Base-by-base conservation (phyloP, 1,284 basidiomycete genomes). In the Puccinia triticina region DNA sequence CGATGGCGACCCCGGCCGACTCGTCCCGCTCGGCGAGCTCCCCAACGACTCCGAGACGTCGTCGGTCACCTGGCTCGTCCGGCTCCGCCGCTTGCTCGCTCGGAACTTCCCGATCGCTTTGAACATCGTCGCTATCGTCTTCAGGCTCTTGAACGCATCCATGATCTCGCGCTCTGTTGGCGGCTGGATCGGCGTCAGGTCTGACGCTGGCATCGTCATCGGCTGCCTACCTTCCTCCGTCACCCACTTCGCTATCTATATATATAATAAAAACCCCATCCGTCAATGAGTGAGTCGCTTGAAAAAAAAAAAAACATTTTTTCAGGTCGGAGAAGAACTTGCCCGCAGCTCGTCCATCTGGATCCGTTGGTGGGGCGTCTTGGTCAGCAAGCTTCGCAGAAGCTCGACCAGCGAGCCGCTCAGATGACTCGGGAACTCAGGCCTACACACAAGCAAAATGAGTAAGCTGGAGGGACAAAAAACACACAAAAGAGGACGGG, bases 81-180 rank as follows among this genome's bases (percentile, higher is more conserved):
- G 57, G 18, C 57, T n/a, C 40, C 40, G 40, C 4, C 40, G 40
- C 40, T 43, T n/a, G 16, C 46, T 76, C 32, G 74, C n/a, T 64
- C 61, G 61, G 23, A 77, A 46, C n/a, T 29, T 37, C 8, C 50
- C 40, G 16, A 77, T 59, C n/a, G 76, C 76, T 32, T 66, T 77
- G 14, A 77, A 16, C 23, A 77, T 66, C 26, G 61, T 77, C 37
- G 37, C 57, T 14, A 77, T 23, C 18, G 76, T 61, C n/a, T 46
- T 66, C 34, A 77, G 21, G 8, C 10, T 8, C 66, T 77, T 77
- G 43, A 77, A 77, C 26, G 76, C 76, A 43, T 64, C 32, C 26
- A 34, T 37, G 11, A 77, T 66, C 66, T 77, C 76, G 23, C 23
- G 29, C 66, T 77, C 59, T 18, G 76, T 77, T 1, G 76, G 76